Conservation (phyloP, 257 asterid species). For the Nicotiana paniculata region DNA sequence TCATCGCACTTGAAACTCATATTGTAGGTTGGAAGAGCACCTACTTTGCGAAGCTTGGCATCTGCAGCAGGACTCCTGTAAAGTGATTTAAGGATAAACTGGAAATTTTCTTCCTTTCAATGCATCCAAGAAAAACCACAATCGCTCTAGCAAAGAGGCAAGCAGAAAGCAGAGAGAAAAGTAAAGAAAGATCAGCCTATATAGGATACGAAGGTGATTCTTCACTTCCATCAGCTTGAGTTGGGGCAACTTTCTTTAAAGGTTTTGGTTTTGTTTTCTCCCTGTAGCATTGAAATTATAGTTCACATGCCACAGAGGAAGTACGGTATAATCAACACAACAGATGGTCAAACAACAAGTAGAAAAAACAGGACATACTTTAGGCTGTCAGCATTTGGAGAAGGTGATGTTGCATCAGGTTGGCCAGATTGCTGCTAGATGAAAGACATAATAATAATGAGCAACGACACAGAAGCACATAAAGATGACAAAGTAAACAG, state of each 20-base stretch:
- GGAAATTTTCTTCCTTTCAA: not conserved
- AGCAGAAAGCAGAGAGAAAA: not conserved
- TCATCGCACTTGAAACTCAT: constrained; percentile 25
- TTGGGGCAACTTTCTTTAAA: constrained; percentile 27
- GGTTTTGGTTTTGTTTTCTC: constrained; percentile 33
- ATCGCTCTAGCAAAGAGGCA: not conserved
- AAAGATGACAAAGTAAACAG: not conserved
- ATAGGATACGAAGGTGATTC: constrained; percentile 46
- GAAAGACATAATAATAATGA: not conserved
- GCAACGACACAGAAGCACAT: constrained; percentile 1
- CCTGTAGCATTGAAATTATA: constrained; percentile 27
- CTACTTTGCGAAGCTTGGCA: constrained; percentile 11
- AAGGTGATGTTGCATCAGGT: constrained; percentile 18
- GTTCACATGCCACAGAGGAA: constrained; percentile 1
- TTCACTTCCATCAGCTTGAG: constrained; percentile 20
- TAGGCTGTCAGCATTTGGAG: constrained; percentile 22
- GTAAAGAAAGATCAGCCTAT: not conserved
- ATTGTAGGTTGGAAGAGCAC: constrained; percentile 21
- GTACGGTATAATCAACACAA: not conserved
- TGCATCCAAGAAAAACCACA: not conserved
- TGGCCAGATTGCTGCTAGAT: constrained; percentile 24
- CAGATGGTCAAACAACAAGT: not conserved
- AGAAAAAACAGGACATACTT: constrained; percentile 18
- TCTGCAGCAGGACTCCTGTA: constrained; percentile 22
- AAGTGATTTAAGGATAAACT: constrained; percentile 13